Evolutionary conservation across 2,329 filamentous ascomycete species (phyloP).

Genomic region (Fusarium dimerum): DNA sequence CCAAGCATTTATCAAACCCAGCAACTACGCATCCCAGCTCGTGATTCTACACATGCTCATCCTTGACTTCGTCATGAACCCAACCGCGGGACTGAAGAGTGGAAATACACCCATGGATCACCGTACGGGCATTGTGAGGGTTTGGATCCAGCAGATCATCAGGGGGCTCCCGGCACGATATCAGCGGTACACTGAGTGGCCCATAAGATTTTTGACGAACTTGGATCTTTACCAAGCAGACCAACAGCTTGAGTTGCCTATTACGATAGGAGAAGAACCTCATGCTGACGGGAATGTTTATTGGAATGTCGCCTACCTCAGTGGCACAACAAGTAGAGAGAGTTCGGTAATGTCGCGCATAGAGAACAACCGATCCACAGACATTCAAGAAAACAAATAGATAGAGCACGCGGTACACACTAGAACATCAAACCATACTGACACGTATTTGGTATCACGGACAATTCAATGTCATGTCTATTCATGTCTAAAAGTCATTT

Average conservation of each 20-base stretch:
- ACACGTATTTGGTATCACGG: neutral
- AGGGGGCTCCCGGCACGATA: conserved; percentile 33
- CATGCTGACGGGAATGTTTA: neutral
- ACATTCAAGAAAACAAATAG: too few relatives aligned
- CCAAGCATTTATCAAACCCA: conserved; percentile 30
- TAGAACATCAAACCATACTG: neutral
- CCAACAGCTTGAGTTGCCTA: conserved; percentile 26
- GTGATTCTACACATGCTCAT: conserved; percentile 41
- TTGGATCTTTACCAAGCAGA: conserved; percentile 23
- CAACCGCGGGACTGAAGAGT: conserved; percentile 15
- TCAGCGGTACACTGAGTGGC: conserved; percentile 36
- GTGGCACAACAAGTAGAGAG: neutral
- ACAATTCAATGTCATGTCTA: conserved; percentile 16
- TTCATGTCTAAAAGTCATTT: conserved; percentile 71
- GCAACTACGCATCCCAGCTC: conserved; percentile 35
- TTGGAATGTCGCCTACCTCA: neutral
- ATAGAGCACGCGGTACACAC: neutral
- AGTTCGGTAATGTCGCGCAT: neutral
- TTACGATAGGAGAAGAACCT: conserved; percentile 4
- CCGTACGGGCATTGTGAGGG: conserved; percentile 25
- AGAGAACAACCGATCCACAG: too few relatives aligned
- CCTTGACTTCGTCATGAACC: conserved; percentile 32
- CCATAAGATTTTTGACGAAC: conserved; percentile 24
- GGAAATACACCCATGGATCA: conserved; percentile 4
- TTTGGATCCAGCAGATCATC: conserved; percentile 42